Evolutionary conservation across 2,329 filamentous ascomycete species (phyloP).

Genomic region (Hymenoscyphus salicellus): DNA sequence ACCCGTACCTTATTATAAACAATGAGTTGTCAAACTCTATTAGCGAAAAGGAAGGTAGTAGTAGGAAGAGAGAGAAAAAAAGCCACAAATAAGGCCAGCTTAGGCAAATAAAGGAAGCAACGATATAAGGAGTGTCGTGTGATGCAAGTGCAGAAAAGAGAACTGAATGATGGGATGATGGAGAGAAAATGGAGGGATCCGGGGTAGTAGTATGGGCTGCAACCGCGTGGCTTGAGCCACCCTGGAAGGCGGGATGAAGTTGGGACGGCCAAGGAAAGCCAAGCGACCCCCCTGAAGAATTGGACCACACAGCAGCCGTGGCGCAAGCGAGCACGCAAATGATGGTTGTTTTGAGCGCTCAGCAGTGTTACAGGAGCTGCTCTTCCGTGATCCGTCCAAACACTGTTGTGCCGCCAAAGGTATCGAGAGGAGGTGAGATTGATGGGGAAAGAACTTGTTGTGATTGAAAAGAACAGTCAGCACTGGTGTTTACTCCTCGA

Average conservation of each 20-base stretch:
- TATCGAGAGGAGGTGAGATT: neutral
- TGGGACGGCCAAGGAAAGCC: neutral
- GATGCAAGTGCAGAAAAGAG: neutral
- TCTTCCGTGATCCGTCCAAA: neutral
- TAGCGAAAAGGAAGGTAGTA: neutral
- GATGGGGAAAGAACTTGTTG: neutral
- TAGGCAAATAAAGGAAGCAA: neutral
- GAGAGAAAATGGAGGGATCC: neutral
- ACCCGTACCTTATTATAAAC: neutral
- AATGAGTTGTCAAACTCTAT: neutral
- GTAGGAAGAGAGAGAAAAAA: neutral
- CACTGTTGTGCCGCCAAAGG: neutral
- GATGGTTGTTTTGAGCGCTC: neutral
- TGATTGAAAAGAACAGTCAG: neutral
- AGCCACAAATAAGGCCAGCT: too few species aligned
- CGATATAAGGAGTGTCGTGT: neutral
- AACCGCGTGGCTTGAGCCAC: neutral
- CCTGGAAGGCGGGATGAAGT: neutral
- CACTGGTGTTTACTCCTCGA: too few species aligned
- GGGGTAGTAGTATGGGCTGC: neutral
- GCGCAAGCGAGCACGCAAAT: neutral
- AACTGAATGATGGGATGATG: neutral
- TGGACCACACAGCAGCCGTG: neutral
- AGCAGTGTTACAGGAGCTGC: neutral
- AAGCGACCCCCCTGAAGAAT: neutral